Percentiles rank a stretch among this genome's conserved stretches.
Conservation (phyloP, 164 flowering plant genomes). For the Saururus chinensis region DNA sequence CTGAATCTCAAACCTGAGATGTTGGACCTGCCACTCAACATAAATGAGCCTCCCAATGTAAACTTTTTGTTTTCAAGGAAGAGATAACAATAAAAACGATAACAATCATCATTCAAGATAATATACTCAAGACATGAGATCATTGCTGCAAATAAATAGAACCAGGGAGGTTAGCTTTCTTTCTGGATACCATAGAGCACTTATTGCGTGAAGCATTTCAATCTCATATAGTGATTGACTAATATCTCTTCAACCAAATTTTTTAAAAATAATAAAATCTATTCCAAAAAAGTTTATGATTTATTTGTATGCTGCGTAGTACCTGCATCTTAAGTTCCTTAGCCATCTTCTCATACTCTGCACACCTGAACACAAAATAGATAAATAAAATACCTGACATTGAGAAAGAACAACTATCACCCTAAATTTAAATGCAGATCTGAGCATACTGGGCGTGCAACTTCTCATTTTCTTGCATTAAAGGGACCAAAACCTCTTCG, state of each 20-base stretch:
- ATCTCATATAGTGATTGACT: no score
- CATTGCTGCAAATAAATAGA: no score
- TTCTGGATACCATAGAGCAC: no score
- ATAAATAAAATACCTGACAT: neutral
- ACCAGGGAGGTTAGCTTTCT: no score
- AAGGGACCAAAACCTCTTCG: conserved; percentile 17
- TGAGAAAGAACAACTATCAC: neutral
- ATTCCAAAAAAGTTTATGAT: no score
- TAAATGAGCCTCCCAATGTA: neutral
- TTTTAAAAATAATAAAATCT: no score
- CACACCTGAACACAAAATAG: conserved; percentile 33
- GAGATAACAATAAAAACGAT: no score
- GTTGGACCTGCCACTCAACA: conserved; percentile 23
- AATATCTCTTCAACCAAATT: neutral
- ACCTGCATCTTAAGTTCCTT: conserved; percentile 58
- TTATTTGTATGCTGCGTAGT: conserved; percentile 1
- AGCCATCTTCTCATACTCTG: conserved; percentile 37
- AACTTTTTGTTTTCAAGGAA: neutral
- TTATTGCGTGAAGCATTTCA: no score
- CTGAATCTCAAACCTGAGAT: conserved; percentile 29
- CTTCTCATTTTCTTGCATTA: conserved; percentile 50
- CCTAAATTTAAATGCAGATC: neutral
- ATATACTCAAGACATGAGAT: neutral
- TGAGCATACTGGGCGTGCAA: conserved; percentile 53
- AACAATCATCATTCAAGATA: no score